Evolutionary conservation across 208 protist genomes (phyloP).

Genomic region (Leishmania mexicana): DNA sequence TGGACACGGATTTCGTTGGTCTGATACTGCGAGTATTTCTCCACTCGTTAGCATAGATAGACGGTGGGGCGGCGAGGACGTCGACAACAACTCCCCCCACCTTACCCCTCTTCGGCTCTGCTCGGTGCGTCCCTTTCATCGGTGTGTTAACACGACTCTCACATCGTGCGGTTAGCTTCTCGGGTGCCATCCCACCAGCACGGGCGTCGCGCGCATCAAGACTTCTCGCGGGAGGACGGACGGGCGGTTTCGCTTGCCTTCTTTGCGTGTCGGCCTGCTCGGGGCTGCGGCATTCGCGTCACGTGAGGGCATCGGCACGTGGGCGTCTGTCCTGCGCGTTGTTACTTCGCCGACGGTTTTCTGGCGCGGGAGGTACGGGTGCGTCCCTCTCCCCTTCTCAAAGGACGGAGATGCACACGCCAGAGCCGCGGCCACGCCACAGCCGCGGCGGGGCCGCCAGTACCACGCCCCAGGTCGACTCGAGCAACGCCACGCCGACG

Average conservation of each 20-base stretch:
- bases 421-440: conserved; percentile 19
- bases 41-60: not conserved
- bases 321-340: not conserved
- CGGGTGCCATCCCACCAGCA: not conserved
- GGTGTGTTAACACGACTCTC: not conserved
- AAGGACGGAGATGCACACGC: conserved; percentile 18
- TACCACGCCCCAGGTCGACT: conserved; percentile 4
- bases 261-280: not conserved
- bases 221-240: not conserved
- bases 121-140: not conserved
- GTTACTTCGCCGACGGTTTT: not conserved
- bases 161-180: not conserved
- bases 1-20: not conserved
- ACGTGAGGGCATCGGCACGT: not conserved
- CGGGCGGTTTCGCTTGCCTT: not conserved
- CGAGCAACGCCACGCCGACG: conserved; percentile 8
- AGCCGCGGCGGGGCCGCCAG: conserved; percentile 13
- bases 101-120: not conserved
- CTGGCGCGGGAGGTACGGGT: not conserved
- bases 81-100: not conserved
- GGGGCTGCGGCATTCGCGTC: not conserved
- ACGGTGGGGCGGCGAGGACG: not conserved
- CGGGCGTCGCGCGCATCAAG: not conserved
- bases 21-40: not conserved
- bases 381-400: not conserved